Evolutionary conservation across 75 land plant genomes (phyloP), one percentile per base, ranked within the genome.

Genomic region (Cupressus sempervirens): DNA sequence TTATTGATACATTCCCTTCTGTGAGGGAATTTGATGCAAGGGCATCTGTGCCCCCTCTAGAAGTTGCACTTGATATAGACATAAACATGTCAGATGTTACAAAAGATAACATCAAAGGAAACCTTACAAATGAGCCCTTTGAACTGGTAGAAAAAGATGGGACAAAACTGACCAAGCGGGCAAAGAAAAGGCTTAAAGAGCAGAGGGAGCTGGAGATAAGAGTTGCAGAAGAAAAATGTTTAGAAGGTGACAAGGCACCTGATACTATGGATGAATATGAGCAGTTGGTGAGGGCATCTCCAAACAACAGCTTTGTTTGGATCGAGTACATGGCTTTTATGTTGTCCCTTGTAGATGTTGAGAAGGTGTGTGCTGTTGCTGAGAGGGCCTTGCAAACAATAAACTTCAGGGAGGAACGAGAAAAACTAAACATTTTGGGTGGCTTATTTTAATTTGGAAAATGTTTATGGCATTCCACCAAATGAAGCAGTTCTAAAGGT

Each of bases 311-410:
- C 82, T 90, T 93, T 88, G 91, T 94, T 4, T 98, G 99, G 99
- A 95, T 98, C 53, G 91, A 98, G 46, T 98, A 96, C 87, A 98
- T 98, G 97, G 96, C 90, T 29, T 96, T 90, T 82, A 82, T 91
- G 89, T 80, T 98, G 20, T 83, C 87, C 54, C 81, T 87, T 86
- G 97, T 92, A 43, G 97, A 96, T 81, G 86, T 93, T 67, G 95
- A 96, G 84, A 94, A 93, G 84, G 99, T 99, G 23, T 99, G 99
- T 15, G 87, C 89, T 7, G 85, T 95, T 86, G 99, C 99, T 90
- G 96, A 98, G 87, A 93, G 99, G 94, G 99, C 99, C 86, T 89
- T 98, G 94, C 87, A 87, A 83, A 96, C 98, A 26, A 98, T 98
- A 84, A 96, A 92, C 76, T 90, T 93, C 53, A 87, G 95, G 87